Base-by-base conservation (phyloP, 2,329 filamentous ascomycete genomes). In the Diaporthe vaccinii region DNA sequence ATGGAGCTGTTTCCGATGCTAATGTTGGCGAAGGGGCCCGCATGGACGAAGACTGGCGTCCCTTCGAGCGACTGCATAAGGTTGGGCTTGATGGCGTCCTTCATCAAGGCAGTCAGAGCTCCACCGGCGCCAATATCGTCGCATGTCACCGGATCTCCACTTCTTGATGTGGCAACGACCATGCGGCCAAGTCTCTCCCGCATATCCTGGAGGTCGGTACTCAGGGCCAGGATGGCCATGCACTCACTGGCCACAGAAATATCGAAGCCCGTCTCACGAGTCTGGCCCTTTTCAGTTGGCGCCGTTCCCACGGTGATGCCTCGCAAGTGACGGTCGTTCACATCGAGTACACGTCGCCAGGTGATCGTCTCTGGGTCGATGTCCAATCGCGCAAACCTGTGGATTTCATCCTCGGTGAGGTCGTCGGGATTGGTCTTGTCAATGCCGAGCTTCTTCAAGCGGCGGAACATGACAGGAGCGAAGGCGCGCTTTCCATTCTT, bases 11-110 rank as follows among this genome's bases (percentile, higher is more conserved):
- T 97, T 68, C 97, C 97, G 78, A 99, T 98, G 84, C 93, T 96
- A 84, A 99, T 99, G 85, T 99, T 99, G 82, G 97, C 97, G 81
- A 99, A 99, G 22, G 97, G 97, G 6, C 97, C 97, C 31, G 97
- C 97, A 82, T 99, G 97, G 20, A 99, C 97, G 82, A 99, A 97
- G 3, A 98, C 97, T 0, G 97, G 97, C 10, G 97, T 99, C 39
- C 97, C 97, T 84, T 99, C 97, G 72, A 99, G 88, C 41, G 95
- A 98, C 85, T 99, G 97, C 97, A 99, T 98, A 78, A 99, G 88
- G 86, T 98, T 99, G 76, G 97, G 97, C 89, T 99, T 99, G 87
- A 98, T 98, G 74, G 97, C 96, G 85, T 99, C 97, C 86, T 94
- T 97, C 94, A 99, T 98, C 80, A 99, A 89, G 41, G 96, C 96